Evolutionary conservation across 2,329 filamentous ascomycete species (phyloP).

Genomic region (Fusarium longipes): DNA sequence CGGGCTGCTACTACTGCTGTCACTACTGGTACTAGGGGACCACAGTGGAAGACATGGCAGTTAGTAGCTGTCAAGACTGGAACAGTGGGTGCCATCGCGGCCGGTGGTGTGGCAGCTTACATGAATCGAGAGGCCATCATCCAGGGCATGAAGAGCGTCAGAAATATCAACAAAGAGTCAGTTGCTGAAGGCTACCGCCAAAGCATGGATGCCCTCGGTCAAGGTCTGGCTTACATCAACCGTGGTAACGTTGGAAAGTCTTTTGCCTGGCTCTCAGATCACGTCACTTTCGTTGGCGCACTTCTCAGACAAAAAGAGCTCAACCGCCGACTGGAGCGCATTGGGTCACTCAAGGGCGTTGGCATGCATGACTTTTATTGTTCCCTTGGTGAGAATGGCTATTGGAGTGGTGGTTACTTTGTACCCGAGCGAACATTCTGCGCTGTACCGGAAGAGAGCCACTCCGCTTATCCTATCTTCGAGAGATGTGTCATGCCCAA

Average conservation of each 20-base stretch:
- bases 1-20: slow-evolving; percentile 34
- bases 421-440: slow-evolving; percentile 82
- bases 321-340: slow-evolving; percentile 71
- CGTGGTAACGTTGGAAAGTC: slow-evolving; percentile 72
- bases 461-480: slow-evolving; percentile 56
- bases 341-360: slow-evolving; percentile 71
- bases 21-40: slow-evolving; percentile 45
- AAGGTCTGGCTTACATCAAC: slow-evolving; percentile 68
- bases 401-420: slow-evolving; percentile 69
- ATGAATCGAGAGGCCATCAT: slow-evolving; percentile 77
- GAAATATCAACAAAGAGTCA: slow-evolving; percentile 60
- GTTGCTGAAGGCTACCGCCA: slow-evolving; percentile 62
- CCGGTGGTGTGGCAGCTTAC: slow-evolving; percentile 84
- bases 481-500: slow-evolving; percentile 71
- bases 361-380: slow-evolving; percentile 82
- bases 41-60: slow-evolving; percentile 67
- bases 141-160: slow-evolving; percentile 58
- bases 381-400: slow-evolving; percentile 77
- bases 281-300: slow-evolving; percentile 87
- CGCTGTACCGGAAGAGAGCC: slow-evolving; percentile 69
- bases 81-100: slow-evolving; percentile 82
- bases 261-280: slow-evolving; percentile 81
- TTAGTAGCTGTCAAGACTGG: slow-evolving; percentile 82
- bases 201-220: slow-evolving; percentile 61
- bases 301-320: slow-evolving; percentile 80